These are phyloP conservation scores for Vitis hybrid DNA, from an alignment of 177 flowering plant species.

Conservation along the genomic window DNA sequence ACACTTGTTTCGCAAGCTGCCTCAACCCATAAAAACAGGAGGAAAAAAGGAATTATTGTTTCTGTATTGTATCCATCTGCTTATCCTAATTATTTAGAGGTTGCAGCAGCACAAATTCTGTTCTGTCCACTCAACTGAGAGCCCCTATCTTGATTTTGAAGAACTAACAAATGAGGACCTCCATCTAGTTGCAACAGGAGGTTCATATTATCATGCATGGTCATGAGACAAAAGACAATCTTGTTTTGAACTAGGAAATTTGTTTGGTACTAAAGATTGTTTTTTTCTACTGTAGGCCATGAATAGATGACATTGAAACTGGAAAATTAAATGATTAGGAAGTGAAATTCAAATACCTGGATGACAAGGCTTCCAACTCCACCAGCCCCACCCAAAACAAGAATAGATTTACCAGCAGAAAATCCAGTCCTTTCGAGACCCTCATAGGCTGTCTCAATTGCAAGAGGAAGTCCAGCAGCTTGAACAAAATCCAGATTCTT, in stretches of 20 bases:
- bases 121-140: not conserved
- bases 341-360: conserved; percentile 50
- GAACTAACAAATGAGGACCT: too few species aligned
- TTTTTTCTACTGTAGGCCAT: too few species aligned
- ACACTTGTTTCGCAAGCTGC: conserved; percentile 94
- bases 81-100: not conserved
- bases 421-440: conserved; percentile 89
- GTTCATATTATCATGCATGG: too few species aligned
- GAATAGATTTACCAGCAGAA: conserved; percentile 85
- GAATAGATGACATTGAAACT: not conserved
- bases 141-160: too few species aligned
- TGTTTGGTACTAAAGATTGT: too few species aligned
- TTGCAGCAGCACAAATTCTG: not conserved
- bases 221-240: too few species aligned
- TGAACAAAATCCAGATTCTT: conserved; percentile 73
- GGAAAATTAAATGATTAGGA: not conserved
- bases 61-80: not conserved
- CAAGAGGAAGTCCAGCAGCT: conserved; percentile 93
- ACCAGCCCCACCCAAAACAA: conserved; percentile 94
- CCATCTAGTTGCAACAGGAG: too few species aligned
- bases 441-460: conserved; percentile 88
- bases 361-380: conserved; percentile 93
- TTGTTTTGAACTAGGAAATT: too few species aligned
- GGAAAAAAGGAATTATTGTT: not conserved
- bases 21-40: conserved; percentile 6